Evolutionary conservation across 1,284 basidiomycete genomes (phyloP), one percentile per base, ranked within the genome.

Genomic region (Psilocybe mexicana): DNA sequence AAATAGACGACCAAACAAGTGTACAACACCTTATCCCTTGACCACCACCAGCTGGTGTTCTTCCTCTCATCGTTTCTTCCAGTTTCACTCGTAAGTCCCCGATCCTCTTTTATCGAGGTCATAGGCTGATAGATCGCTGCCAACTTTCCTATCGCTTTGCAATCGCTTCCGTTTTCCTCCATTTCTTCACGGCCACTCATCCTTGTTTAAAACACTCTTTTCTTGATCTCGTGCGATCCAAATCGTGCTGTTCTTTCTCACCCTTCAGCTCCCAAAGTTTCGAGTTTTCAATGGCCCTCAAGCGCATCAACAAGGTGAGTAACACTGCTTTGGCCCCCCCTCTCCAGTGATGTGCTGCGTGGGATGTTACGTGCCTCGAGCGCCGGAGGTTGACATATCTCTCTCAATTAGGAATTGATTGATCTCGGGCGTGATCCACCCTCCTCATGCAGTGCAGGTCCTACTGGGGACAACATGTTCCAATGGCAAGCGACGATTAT

Each of bases 401-500:
- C 51, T 53, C 51, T 53, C 62, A 51, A 66, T 59, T 73, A 98
- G 95, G 95, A 98, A 87, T 87, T 98, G 82, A 84, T 93, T 76
- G 95, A 98, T 82, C 94, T 98, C 74, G 94, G 93, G 60, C 93
- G 94, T 71, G 95, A 98, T 81, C 95, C 95, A 73, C 95, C 95
- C 66, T 94, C 93, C 58, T 97, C 96, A 61, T 98, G 95, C 88
- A 95, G 93, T 69, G 95, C 96, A 69, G 96, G 95, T 57, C 95
- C 95, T 47, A 93, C 90, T 62, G 93, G 93, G 58, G 94, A 97
- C 72, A 95, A 97, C 79, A 90, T 97, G 87, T 98, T 97, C 82
- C 88, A 94, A 75, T 98, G 95, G 94, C 94, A 96, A 74, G 94
- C 94, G 63, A 96, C 94, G 64, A 97, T 97, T 74, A 97, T 97